Evolutionary conservation across 225 moss, liverwort and hornwort species (phyloP).

Genomic region (Antitrichia curtipendula): DNA sequence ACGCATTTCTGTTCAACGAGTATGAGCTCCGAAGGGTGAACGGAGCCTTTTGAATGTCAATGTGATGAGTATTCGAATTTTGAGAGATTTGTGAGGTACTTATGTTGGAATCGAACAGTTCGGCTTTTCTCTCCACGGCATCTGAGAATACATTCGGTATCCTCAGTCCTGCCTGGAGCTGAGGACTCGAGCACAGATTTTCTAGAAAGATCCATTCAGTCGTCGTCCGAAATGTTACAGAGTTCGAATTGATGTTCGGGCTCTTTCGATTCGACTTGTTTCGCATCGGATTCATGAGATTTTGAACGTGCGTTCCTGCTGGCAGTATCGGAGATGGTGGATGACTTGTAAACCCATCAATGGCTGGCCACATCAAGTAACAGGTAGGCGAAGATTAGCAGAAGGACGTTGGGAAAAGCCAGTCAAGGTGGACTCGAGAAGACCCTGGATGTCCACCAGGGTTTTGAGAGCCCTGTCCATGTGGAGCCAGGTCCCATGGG

Average conservation of each 20-base stretch:
- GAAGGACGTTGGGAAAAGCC: not conserved
- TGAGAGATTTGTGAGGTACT: not conserved
- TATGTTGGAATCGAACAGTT: not conserved
- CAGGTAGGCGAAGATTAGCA: not conserved
- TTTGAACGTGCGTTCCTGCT: not conserved
- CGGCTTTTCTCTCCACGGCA: not conserved
- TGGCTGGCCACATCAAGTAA: not conserved
- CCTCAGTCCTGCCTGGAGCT: not conserved
- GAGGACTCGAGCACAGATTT: not conserved
- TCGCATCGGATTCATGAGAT: not conserved
- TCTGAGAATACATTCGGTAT: not conserved
- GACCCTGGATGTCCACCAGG: conserved; percentile 71
- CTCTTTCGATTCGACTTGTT: not conserved
- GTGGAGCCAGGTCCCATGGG: conserved; percentile 98
- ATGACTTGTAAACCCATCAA: not conserved
- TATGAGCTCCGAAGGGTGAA: not conserved
- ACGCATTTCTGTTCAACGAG: not conserved
- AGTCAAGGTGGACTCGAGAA: conserved; percentile 10
- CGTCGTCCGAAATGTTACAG: not conserved
- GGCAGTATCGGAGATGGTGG: not conserved
- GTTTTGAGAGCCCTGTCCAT: conserved; percentile 61
- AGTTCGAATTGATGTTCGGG: not conserved
- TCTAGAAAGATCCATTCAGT: not conserved
- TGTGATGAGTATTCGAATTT: not conserved
- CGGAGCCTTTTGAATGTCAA: not conserved